These are phyloP conservation scores for Podospora conica DNA, from an alignment of 495 filamentous ascomycete genomes.

Conservation along the genomic window DNA sequence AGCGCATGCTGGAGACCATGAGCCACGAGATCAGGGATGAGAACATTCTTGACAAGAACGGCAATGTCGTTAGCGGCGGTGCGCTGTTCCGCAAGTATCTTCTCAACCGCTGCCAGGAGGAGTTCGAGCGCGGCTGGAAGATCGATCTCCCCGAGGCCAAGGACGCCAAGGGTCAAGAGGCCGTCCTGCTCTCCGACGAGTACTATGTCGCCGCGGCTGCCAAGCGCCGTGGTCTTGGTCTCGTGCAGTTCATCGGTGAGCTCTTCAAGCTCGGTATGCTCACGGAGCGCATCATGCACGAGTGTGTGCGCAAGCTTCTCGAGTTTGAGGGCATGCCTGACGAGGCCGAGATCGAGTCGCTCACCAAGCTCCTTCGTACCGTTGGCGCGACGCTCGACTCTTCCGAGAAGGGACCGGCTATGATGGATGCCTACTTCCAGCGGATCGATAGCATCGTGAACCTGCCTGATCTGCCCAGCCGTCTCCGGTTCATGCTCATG, in stretches of 20 bases:
- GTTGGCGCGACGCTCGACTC: conserved; percentile 80
- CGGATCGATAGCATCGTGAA: conserved; percentile 78
- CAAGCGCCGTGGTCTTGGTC: conserved; percentile 92
- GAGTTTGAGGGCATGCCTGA: conserved; percentile 92
- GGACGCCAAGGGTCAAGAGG: conserved; percentile 68
- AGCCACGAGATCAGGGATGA: conserved; percentile 93
- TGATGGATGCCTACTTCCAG: conserved; percentile 92
- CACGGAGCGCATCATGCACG: conserved; percentile 98
- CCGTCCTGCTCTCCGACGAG: conserved; percentile 84
- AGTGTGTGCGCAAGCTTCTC: conserved; percentile 93
- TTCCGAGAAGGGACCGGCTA: conserved; percentile 68
- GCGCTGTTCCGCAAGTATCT: conserved; percentile 97
- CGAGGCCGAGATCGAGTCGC: conserved; percentile 90
- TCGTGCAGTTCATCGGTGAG: conserved; percentile 99
- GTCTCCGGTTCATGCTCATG: conserved; percentile 92
- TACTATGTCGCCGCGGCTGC: conserved; percentile 95
- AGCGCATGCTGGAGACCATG: conserved; percentile 94
- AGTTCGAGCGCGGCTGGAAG: conserved; percentile 99
- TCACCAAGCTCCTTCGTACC: conserved; percentile 85
- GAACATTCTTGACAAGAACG: conserved; percentile 78
- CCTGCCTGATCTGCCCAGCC: conserved; percentile 70
- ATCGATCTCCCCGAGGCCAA: conserved; percentile 75
- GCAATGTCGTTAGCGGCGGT: conserved; percentile 82
- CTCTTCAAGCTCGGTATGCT: conserved; percentile 98
- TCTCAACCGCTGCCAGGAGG: conserved; percentile 96